Evolutionary conservation across 1,284 basidiomycete genomes (phyloP), one percentile per base, ranked within the genome.

Genomic region (Ustilago hordei): DNA sequence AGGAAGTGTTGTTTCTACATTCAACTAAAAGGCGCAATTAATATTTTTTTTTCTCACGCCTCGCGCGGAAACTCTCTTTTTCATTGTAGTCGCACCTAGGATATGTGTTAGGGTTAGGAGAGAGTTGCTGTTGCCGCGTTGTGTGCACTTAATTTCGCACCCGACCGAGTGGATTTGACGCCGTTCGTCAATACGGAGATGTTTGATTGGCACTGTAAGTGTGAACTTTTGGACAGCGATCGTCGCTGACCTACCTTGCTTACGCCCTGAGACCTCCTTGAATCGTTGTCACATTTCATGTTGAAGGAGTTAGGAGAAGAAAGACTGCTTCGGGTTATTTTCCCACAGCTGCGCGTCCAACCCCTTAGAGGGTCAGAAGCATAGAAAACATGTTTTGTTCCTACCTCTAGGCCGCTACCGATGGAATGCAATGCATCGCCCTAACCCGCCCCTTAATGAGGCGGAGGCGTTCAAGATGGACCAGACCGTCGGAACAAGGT

Each of bases 321-420:
- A 45, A 19, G 43, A 19, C 8, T 5, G n/a, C 6, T 17, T 45
- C 19, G 43, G 19, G 19, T 19, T 19, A 12, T 7, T 12, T 3
- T 43, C 39, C 15, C 39, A 5, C 39, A 17, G n/a, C 39, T 43
- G 15, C 47, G 4, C 47, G 47, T 23, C 23, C 5, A 48, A n/a
- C 48, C 28, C 48, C 48, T 50, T 23, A 13, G 28, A 50, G 23
- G 11, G 1, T 32, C 23, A 32, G n/a, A 15, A 31, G 23, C 12
- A 50, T 50, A 23, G 28, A 50, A 32, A 50, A 28, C 31, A 23
- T 50, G n/a, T 50, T 50, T 50, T 50, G 48, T 50, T 50, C 48
- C 48, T 50, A n/a, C 48, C 8, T 50, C 38, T 32, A 13, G 23
- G 6, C 28, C 23, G 4, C 8, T 19, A 4, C 48, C 48, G 43